These are phyloP conservation scores for Xylaria sp. DNA, from an alignment of 2,329 filamentous ascomycete genomes.

Conservation along the genomic window DNA sequence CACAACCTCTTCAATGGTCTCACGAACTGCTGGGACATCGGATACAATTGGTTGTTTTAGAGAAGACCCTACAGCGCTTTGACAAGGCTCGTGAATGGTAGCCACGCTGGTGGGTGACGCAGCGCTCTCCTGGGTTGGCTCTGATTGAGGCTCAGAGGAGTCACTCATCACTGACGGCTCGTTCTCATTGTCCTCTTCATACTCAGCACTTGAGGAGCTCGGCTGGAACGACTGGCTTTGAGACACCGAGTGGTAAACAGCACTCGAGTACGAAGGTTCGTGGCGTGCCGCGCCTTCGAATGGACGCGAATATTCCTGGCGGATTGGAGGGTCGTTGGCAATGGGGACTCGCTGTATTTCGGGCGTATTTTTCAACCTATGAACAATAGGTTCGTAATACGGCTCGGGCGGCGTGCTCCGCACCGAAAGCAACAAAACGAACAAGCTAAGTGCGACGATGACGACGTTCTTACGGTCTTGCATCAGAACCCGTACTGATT, in stretches of 20 bases:
- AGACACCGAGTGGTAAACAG: not conserved
- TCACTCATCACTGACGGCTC: not conserved
- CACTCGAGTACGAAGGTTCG: not conserved
- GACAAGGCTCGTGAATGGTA: conserved; percentile 33
- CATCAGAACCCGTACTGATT: conserved; percentile 59
- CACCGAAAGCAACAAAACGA: conserved; percentile 60
- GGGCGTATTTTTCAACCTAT: conserved; percentile 35
- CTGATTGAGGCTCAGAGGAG: not conserved
- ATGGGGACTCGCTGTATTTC: conserved; percentile 32
- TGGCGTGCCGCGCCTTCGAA: not conserved
- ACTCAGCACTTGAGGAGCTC: not conserved
- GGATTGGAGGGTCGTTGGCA: conserved; percentile 14
- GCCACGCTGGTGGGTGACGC: conserved; percentile 19
- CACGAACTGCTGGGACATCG: not conserved
- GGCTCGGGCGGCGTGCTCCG: conserved; percentile 40
- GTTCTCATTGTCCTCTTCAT: conserved; percentile 3
- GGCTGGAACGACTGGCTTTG: not conserved
- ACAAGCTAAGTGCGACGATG: conserved; percentile 59
- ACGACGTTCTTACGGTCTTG: conserved; percentile 64
- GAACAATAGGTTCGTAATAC: conserved; percentile 40
- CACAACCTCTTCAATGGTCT: conserved; percentile 9
- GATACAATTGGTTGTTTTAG: not conserved
- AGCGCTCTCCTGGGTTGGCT: not conserved
- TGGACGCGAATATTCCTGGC: conserved; percentile 13
- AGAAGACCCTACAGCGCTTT: not conserved